These are phyloP conservation scores for Aphanomyces invadans DNA, from an alignment of 352 stramenopile genomes.

Conservation along the genomic window DNA sequence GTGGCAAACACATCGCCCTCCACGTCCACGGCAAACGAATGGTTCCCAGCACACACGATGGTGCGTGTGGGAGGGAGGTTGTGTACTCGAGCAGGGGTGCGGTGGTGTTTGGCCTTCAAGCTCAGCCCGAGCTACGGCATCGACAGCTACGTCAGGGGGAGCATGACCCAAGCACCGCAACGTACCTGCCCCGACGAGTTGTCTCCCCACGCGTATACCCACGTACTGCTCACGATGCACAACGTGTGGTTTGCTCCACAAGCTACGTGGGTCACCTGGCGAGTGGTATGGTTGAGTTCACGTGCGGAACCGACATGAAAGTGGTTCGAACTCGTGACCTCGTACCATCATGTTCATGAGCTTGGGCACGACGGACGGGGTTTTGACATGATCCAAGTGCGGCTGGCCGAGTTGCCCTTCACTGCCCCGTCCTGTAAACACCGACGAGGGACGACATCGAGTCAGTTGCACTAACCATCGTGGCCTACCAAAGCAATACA, in stretches of 20 bases:
- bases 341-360: slow-evolving; percentile 25
- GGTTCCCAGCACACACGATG: slow-evolving; percentile 43
- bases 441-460: too few relatives aligned
- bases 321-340: too few relatives aligned
- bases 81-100: slow-evolving; percentile 40
- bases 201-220: slow-evolving; percentile 58
- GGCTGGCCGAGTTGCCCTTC: slow-evolving; percentile 52
- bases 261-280: slow-evolving; percentile 40
- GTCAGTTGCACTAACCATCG: too few relatives aligned
- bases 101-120: slow-evolving; percentile 21
- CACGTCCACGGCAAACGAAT: slow-evolving; percentile 54
- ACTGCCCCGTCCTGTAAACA: slow-evolving; percentile 18
- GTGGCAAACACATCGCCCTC: slow-evolving; percentile 46
- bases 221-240: slow-evolving; percentile 45
- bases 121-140: slow-evolving; percentile 11
- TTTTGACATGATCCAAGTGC: slow-evolving; percentile 46
- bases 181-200: slow-evolving; percentile 55
- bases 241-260: slow-evolving; percentile 59
- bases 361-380: slow-evolving; percentile 41
- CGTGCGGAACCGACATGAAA: too few relatives aligned
- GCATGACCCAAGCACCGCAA: slow-evolving; percentile 26
- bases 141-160: slow-evolving; percentile 20
- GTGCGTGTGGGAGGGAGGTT: slow-evolving; percentile 38
- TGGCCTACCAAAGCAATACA: slow-evolving; percentile 59
- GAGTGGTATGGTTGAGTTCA: too few relatives aligned